Conservation (phyloP, 306 rosid genomes). For the Bauhinia variegata region DNA sequence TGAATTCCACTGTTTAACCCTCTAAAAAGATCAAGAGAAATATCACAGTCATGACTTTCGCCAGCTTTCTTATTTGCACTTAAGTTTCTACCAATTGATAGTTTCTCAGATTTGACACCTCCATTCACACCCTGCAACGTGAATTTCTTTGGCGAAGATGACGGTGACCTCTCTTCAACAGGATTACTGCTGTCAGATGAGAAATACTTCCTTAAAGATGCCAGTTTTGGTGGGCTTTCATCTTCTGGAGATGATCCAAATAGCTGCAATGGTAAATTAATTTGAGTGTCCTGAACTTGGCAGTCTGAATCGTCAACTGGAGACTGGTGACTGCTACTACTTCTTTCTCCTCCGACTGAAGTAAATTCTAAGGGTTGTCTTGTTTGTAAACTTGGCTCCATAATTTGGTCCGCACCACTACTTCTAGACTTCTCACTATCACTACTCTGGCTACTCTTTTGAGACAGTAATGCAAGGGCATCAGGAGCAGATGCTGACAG, state of each 20-base stretch:
- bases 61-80: conserved; percentile 46
- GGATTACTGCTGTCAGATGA: conserved; percentile 94
- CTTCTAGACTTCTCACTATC: conserved; percentile 63
- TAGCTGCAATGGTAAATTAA: conserved; percentile 78
- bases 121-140: conserved; percentile 59
- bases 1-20: conserved; percentile 58
- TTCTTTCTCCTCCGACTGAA: conserved; percentile 74
- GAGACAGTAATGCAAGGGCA: conserved; percentile 50
- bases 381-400: conserved; percentile 42
- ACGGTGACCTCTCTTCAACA: conserved; percentile 75
- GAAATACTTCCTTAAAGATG: conserved; percentile 67
- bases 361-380: conserved; percentile 53
- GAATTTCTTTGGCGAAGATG: conserved; percentile 76
- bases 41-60: conserved; percentile 49
- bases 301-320: conserved; percentile 75
- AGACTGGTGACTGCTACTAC: conserved; percentile 83
- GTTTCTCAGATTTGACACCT: conserved; percentile 48
- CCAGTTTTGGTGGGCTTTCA: conserved; percentile 54
- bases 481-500: conserved; percentile 62
- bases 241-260: conserved; percentile 72
- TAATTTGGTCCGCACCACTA: conserved; percentile 50
- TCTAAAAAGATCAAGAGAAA: conserved; percentile 76
- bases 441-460: conserved; percentile 67
- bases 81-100: conserved; percentile 39
- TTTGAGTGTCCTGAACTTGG: conserved; percentile 61